Base-by-base conservation (phyloP, 2,329 filamentous ascomycete species). In the Penicillium expansum region DNA sequence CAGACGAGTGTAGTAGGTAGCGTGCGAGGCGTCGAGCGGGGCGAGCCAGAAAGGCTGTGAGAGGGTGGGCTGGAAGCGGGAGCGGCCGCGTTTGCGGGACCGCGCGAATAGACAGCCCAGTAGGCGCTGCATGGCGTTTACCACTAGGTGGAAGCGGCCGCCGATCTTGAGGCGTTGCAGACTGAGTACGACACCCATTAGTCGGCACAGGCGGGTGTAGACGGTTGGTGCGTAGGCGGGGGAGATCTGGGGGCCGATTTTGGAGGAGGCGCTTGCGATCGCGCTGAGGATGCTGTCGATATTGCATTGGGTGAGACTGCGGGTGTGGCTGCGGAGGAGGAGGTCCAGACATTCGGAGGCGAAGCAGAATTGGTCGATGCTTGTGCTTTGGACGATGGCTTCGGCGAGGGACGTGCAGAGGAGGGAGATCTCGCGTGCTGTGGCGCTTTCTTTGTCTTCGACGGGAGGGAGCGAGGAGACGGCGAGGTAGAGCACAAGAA, bases 61-160 rank as follows among this genome's bases (percentile, higher is more conserved):
- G 22, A 68, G 60, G 24, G 63, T 62, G 27, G 69, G 59, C 30
- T 68, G 66, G 27, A 60, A 53, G 18, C 63, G 62, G 29, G 70
- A 65, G 43, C 69, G 67, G 38, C 62, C 67, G 39, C 69, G 65
- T 60, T 74, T 73, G 41, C 68, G 69, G 51, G 76, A 76, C 14
- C 77, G 79, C 5, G 75, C 76, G 69, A 86, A 86, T 11, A 87
- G 77, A 49, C 80, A 81, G 52, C 77, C 75, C 2, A 87, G 70
- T 1, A 87, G 77, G 13, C 72, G 72, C 63, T 85, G 81, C 56
- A 87, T 76, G 13, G 82, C 73, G 0, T 79, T 77, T 6, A 86
- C 71, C 16, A 87, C 71, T 11, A 87, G 74, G 64, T 87, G 84
- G 71, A 83, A 83, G 24, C 85, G 82, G 8, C 84, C 84, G 35